Base-by-base conservation (phyloP, 495 filamentous ascomycete genomes). In the Penicillium fimorum region DNA sequence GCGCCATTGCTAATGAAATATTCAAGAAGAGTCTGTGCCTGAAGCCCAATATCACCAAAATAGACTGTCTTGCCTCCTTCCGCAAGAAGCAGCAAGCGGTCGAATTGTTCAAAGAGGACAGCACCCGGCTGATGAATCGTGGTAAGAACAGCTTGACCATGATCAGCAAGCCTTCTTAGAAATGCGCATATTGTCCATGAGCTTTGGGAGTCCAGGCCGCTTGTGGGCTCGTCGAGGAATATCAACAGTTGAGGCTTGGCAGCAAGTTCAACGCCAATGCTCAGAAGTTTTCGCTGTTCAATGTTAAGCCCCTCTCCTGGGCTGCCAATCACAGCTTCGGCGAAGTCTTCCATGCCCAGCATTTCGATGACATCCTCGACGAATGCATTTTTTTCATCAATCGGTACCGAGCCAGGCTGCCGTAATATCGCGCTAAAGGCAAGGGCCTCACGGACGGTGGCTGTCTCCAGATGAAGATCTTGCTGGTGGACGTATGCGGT, bases 121-220 rank as follows among this genome's bases (percentile, higher is more conserved):
- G 91, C 91, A 1, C 88, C 92, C 1, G 92, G 92, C 65, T 98
- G 93, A 72, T 98, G 93, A 60, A 98, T 96, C 4, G 92, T 96
- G 63, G 89, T 92, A 6, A 96, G 83, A 63, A 96, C 87, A 29
- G 92, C 91, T 66, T 95, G 91, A 25, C 91, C 92, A 62, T 83
- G 87, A 70, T 90, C 87, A 44, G 91, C 90, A 30, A 96, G 79
- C 68, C 93, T 95, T 61, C 90, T 82, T n/a, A 96, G 75, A 42
- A 96, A 83, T 48, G 84, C 75, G 49, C 89, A 79, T 59, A 96
- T 94, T 18, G 89, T 84, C 89, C 88, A 96, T 4, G 90, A 88
- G 11, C 88, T 94, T 62, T 94, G 90, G 53, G 83, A 86, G 70
- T 96, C 91, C 12, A 96, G 72, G 61, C 91, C 91, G 50, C 88